Base-by-base conservation (phyloP, 2,329 filamentous ascomycete species). In the Monilinia fructicola region DNA sequence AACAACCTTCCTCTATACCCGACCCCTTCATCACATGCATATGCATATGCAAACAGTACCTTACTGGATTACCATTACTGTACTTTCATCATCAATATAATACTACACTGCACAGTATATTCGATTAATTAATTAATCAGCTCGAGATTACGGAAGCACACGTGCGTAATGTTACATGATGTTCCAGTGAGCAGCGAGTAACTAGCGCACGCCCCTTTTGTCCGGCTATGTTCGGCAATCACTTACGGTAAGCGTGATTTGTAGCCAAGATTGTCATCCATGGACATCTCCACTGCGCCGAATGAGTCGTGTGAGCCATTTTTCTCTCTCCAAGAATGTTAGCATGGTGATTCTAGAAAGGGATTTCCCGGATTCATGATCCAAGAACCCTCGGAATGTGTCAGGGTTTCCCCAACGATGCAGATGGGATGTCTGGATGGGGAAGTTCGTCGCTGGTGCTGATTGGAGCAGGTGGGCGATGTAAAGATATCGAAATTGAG, bases 281-380 rank as follows among this genome's bases (percentile, higher is more conserved):
- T 23, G 10, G 42, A 35, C 10, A 16, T 48, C 28, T 48, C 28
- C 28, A 35, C 28, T 60, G 21, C 56, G 18, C 42, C 28, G 18
- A 48, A 60, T 26, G 12, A 23, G 44, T 60, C 44, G 56, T 60
- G 56, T 60, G 56, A 60, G 56, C 56, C 7, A 60, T 59, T 59
- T 46, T 23, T 21, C 18, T 48, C 28, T 3, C 7, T 46, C n/a
- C 26, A 18, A 40, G 12, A 16, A 31, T 31, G 18, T 28, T 26
- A n/a, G 18, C 4, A 23, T 31, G 21, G 55, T n/a, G 31, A 2
- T 44, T 46, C 21, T 21, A 42, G 31, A 7, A 11, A 26, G 55
- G 14, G 16, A 46, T 16, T 16, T 59, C 16, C 26, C 56, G 56
- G 26, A 21, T 21, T 9, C 23, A 44, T 9, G n/a, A 28, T 46